phyloP scores from a whole-genome alignment of 371 early-diverging fungal species.

The Circinella umbellata region DNA sequence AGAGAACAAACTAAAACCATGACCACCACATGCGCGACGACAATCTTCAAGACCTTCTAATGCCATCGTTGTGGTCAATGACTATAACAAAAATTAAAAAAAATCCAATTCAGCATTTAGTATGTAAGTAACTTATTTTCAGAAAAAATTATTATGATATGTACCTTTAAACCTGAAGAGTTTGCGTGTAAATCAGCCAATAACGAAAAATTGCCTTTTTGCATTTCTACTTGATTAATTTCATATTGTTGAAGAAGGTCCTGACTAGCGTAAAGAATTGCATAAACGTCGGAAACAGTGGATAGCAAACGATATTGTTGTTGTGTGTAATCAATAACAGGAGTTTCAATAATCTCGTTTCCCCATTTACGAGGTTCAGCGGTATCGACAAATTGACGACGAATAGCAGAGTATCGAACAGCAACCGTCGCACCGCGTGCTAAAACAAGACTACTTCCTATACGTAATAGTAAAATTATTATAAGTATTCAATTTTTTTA shows the following conservation, averaged over 20 bases:
- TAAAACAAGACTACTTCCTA: no score
- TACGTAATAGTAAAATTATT: no score
- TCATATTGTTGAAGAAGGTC: no score
- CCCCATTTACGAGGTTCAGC: constrained; percentile 34
- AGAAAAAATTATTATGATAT: background rate
- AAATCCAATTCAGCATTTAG: no score
- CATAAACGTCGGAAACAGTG: constrained; percentile 73
- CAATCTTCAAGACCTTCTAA: constrained; percentile 78
- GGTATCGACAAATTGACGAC: constrained; percentile 56
- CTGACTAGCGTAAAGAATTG: constrained; percentile 68
- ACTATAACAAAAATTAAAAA: background rate
- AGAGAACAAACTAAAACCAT: constrained; percentile 79
- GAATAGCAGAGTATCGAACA: constrained; percentile 54
- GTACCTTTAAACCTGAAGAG: constrained; percentile 80
- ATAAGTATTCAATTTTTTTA: no score
- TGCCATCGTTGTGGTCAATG: constrained; percentile 75
- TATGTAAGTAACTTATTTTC: no score
- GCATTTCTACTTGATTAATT: constrained; percentile 47
- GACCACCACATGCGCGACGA: constrained; percentile 81
- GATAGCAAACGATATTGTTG: constrained; percentile 80
- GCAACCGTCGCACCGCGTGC: constrained; percentile 34
- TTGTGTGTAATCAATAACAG: constrained; percentile 78
- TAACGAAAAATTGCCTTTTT: constrained; percentile 47
- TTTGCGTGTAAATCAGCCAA: constrained; percentile 87
- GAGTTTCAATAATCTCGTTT: constrained; percentile 53